Conservation (phyloP, 768 basidiomycete genomes). For the Boletellus emodensis region DNA sequence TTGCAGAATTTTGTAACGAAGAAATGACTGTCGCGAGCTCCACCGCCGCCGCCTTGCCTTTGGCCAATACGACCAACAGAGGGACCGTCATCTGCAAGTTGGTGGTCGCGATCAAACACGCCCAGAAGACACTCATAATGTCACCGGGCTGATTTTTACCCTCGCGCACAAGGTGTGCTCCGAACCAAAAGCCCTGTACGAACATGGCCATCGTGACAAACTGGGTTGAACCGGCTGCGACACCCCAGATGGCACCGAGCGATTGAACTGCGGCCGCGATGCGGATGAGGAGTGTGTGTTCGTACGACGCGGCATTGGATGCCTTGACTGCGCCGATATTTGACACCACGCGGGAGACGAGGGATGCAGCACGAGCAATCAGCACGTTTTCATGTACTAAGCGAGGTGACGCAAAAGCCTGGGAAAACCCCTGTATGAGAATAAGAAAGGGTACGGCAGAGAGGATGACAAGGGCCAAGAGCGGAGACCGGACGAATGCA, state of each 20-base stretch:
- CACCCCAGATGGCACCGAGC: constrained; percentile 72
- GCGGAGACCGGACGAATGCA: constrained; percentile 74
- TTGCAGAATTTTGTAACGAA: constrained; percentile 30
- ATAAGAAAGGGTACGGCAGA: constrained; percentile 81
- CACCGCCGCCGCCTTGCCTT: constrained; percentile 54
- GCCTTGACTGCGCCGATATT: constrained; percentile 90
- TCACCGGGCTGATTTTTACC: constrained; percentile 66
- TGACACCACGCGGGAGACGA: constrained; percentile 70
- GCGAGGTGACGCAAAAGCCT: constrained; percentile 62
- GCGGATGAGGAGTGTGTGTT: constrained; percentile 45
- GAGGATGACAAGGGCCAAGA: constrained; percentile 89
- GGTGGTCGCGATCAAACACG: constrained; percentile 83
- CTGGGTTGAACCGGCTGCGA: constrained; percentile 63
- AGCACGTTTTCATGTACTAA: constrained; percentile 63
- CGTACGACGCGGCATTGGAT: constrained; percentile 71
- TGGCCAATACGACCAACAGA: constrained; percentile 59
- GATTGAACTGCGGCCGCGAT: constrained; percentile 46
- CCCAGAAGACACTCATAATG: constrained; percentile 98
- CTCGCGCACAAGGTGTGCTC: constrained; percentile 79
- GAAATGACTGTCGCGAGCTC: constrained; percentile 23
- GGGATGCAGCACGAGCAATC: constrained; percentile 68
- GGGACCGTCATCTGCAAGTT: constrained; percentile 88
- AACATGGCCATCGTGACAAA: constrained; percentile 91
- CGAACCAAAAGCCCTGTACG: constrained; percentile 97
- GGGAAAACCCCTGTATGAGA: constrained; percentile 71